These are phyloP conservation scores for Trichoderma harzianum DNA, from an alignment of 2,329 filamentous ascomycete genomes.

Conservation along the genomic window DNA sequence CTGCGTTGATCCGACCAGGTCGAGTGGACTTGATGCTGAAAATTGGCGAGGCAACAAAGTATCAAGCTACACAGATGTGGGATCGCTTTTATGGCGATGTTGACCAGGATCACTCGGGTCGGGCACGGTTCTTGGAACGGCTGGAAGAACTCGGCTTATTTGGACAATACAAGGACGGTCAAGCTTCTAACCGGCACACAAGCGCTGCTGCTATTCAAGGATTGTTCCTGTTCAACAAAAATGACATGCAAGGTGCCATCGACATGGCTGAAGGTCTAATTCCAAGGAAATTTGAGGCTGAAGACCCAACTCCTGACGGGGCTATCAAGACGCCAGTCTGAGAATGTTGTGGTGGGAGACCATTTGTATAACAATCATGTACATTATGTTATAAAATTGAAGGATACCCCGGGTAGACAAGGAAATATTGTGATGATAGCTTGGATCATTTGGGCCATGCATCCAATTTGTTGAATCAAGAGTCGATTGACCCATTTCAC, in stretches of 20 bases:
- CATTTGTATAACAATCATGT: slow-evolving; percentile 3
- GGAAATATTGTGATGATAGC: neutral
- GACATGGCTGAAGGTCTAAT: slow-evolving; percentile 68
- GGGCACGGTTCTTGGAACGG: slow-evolving; percentile 65
- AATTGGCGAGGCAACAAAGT: slow-evolving; percentile 80
- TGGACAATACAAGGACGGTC: slow-evolving; percentile 49
- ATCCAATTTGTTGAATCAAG: neutral
- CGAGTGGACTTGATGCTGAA: slow-evolving; percentile 90
- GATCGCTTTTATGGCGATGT: slow-evolving; percentile 89
- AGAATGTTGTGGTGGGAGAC: neutral
- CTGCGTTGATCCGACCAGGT: slow-evolving; percentile 84
- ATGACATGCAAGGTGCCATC: slow-evolving; percentile 82
- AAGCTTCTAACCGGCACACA: slow-evolving; percentile 51
- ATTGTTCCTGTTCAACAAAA: slow-evolving; percentile 93
- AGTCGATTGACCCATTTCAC: neutral
- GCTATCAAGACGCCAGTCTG: slow-evolving; percentile 42
- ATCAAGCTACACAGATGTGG: slow-evolving; percentile 86
- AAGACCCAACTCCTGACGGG: slow-evolving; percentile 35
- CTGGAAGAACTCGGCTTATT: slow-evolving; percentile 70
- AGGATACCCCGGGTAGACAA: slow-evolving; percentile 20
- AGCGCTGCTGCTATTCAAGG: slow-evolving; percentile 94
- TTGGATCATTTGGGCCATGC: neutral
- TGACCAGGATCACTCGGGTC: slow-evolving; percentile 60
- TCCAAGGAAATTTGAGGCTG: slow-evolving; percentile 53
- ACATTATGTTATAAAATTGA: slow-evolving; percentile 11